Percentiles rank a stretch among this genome's conserved stretches.
Evolutionary conservation across 345 rosid genomes (phyloP).

Genomic region (Rhizophora apiculata): DNA sequence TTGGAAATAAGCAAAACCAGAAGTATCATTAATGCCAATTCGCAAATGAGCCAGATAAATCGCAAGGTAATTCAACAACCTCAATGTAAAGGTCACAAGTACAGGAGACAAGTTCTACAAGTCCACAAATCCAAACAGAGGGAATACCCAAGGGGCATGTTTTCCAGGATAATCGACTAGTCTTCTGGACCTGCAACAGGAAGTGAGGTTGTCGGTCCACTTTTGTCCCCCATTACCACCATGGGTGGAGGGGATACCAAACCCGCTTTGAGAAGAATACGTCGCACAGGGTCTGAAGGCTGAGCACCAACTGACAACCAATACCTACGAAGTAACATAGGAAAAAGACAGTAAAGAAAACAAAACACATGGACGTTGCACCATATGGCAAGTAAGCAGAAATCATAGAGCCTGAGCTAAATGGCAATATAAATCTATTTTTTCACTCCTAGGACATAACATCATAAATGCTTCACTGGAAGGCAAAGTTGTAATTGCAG

Average conservation of each 20-base stretch:
- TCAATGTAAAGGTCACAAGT: neutral
- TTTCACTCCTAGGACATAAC: no score
- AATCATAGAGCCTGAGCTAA: neutral
- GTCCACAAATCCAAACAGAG: neutral
- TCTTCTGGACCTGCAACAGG: neutral
- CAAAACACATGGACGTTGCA: neutral
- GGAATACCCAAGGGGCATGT: neutral
- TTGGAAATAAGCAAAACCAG: neutral
- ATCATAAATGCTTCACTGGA: no score
- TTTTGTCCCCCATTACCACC: constrained; percentile 14
- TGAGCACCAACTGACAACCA: constrained; percentile 26
- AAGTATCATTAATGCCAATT: neutral
- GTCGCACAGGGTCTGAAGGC: constrained; percentile 22
- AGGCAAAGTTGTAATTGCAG: no score
- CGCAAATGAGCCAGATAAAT: neutral
- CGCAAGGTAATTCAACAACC: constrained; percentile 4
- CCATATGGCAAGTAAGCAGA: neutral
- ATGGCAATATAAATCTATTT: no score
- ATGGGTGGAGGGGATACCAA: constrained; percentile 16
- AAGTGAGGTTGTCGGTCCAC: neutral
- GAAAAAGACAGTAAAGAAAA: neutral
- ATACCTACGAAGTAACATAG: constrained; percentile 13
- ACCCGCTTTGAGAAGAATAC: constrained; percentile 20
- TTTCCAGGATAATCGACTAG: neutral
- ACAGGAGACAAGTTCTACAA: neutral